A percentile compares a stretch with the other conserved stretches of the same genome.
phyloP scores from a whole-genome alignment of 208 protist species.

The Kentomonas sorsogonicus region DNA sequence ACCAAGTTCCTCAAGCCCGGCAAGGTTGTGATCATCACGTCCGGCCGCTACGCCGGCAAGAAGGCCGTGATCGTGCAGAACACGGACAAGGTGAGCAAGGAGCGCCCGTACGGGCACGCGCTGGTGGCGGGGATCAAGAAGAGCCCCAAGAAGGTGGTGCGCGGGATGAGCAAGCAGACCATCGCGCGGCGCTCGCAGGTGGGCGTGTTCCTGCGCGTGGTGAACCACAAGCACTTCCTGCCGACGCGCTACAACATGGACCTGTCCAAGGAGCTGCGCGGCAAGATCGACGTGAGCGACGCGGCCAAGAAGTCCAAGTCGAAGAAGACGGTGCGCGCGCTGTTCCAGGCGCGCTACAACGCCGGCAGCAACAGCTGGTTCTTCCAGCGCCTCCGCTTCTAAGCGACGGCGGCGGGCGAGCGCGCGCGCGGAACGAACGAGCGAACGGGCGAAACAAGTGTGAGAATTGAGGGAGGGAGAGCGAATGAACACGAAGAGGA shows the following conservation, averaged over 20 bases:
- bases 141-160: conserved; percentile 93
- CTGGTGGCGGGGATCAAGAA: conserved; percentile 95
- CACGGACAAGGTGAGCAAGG: conserved; percentile 86
- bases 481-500: background rate
- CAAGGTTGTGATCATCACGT: conserved; percentile 97
- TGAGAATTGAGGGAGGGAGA: background rate
- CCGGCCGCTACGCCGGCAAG: conserved; percentile 95
- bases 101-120: conserved; percentile 93
- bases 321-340: conserved; percentile 76
- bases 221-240: conserved; percentile 99
- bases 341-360: conserved; percentile 95
- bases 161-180: conserved; percentile 92
- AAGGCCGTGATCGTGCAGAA: conserved; percentile 98
- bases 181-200: conserved; percentile 91
- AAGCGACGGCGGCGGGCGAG: conserved; percentile 49
- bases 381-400: conserved; percentile 98
- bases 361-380: conserved; percentile 97
- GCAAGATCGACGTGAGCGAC: conserved; percentile 89
- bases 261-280: conserved; percentile 86
- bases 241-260: conserved; percentile 96
- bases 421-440: no score
- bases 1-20: conserved; percentile 95
- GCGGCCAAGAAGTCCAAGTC: conserved; percentile 85
- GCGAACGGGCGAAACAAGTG: background rate
- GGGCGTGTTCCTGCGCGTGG: conserved; percentile 95